A percentile compares a stretch with the other conserved stretches of the same genome.
These are phyloP conservation scores for Alternaria dauci DNA, from an alignment of 2,329 filamentous ascomycete genomes.

Conservation along the genomic window DNA sequence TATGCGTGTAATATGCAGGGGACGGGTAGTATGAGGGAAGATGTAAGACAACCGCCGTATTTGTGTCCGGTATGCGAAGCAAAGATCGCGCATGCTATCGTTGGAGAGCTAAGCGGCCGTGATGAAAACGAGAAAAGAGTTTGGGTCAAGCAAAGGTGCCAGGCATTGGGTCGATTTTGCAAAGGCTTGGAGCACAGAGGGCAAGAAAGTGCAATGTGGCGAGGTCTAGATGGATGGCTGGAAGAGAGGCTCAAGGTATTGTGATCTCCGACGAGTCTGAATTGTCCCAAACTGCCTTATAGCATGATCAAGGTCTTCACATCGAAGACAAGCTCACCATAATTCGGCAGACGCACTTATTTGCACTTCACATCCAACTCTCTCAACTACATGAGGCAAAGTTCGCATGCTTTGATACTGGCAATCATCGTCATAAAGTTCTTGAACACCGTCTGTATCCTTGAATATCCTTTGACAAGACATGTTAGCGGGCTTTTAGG, in stretches of 20 bases:
- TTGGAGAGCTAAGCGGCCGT: conserved; percentile 33
- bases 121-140: conserved; percentile 23
- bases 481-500: not conserved
- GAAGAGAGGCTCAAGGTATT: not conserved
- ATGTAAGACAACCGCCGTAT: conserved; percentile 69
- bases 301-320: not conserved
- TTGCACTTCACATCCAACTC: not conserved
- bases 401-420: not conserved
- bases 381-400: not conserved
- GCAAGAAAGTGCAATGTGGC: conserved; percentile 22
- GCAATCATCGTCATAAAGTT: not conserved
- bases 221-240: conserved; percentile 27
- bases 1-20: conserved; percentile 72
- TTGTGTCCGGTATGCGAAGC: conserved; percentile 67
- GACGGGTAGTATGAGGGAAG: conserved; percentile 65
- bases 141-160: conserved; percentile 51
- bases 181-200: conserved; percentile 50
- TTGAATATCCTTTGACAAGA: not conserved
- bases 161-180: conserved; percentile 55
- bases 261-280: not conserved
- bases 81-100: conserved; percentile 56
- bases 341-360: not conserved
- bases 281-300: not conserved
- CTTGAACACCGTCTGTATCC: not conserved
- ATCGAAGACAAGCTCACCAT: not conserved